phyloP scores from a whole-genome alignment of 176 grass and related monocot species.

The Triticum dicoccoides region DNA sequence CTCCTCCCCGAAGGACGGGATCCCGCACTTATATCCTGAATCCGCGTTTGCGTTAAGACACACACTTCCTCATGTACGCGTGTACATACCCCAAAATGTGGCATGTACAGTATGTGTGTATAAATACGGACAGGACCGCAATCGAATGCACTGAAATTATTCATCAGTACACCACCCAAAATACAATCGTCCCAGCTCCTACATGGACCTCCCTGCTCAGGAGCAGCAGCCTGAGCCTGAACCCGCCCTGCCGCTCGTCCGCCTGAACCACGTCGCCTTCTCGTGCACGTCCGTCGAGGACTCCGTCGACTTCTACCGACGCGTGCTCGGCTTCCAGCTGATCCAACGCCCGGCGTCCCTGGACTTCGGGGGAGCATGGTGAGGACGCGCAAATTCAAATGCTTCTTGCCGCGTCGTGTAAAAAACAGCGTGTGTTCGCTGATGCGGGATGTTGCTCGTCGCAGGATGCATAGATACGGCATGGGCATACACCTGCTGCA shows the following conservation, averaged over 20 bases:
- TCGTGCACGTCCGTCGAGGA: constrained; percentile 53
- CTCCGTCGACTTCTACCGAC: constrained; percentile 60
- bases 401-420: not conserved
- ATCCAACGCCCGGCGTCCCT: constrained; percentile 69
- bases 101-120: not conserved
- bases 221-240: constrained; percentile 10
- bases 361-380: constrained; percentile 78
- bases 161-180: not conserved
- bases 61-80: too few relatives aligned
- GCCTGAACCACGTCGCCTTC: constrained; percentile 85
- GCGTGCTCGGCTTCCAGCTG: constrained; percentile 74
- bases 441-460: not conserved
- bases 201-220: constrained; percentile 24
- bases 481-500: constrained; percentile 78
- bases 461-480: constrained; percentile 64
- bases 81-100: too few relatives aligned
- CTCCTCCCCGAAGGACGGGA: not conserved
- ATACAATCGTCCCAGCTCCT: not conserved
- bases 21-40: not conserved
- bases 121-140: not conserved
- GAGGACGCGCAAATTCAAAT: not conserved
- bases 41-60: too few relatives aligned
- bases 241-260: constrained; percentile 39
- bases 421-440: not conserved
- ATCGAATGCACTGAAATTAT: not conserved